These are phyloP conservation scores for Naganishia kalamii DNA, from an alignment of 768 basidiomycete genomes.

Conservation along the genomic window DNA sequence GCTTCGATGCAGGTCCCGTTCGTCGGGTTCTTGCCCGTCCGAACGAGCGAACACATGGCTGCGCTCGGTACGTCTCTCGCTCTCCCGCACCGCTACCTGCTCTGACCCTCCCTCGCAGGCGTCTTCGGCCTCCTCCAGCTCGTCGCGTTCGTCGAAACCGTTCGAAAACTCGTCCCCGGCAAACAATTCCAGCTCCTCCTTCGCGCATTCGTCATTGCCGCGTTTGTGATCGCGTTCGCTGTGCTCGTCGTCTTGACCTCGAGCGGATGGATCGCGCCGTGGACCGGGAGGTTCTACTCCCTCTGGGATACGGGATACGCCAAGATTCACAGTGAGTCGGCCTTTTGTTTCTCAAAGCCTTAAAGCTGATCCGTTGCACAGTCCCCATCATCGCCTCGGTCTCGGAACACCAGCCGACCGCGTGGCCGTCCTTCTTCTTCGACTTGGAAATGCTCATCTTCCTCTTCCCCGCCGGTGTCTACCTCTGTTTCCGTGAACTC, in stretches of 20 bases:
- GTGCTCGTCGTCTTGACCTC: slow-evolving; percentile 77
- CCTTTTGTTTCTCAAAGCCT: background rate
- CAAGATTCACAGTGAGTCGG: slow-evolving; percentile 65
- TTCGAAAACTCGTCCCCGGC: slow-evolving; percentile 79
- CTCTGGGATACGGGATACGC: slow-evolving; percentile 99
- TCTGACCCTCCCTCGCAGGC: slow-evolving; percentile 50
- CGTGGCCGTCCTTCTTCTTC: slow-evolving; percentile 99
- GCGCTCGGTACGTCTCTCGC: slow-evolving; percentile 64
- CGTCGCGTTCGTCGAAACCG: slow-evolving; percentile 83
- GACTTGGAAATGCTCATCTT: slow-evolving; percentile 96
- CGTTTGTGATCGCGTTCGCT: slow-evolving; percentile 64
- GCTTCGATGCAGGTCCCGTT: slow-evolving; percentile 99
- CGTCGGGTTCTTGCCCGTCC: slow-evolving; percentile 96
- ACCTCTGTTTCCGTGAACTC: slow-evolving; percentile 86
- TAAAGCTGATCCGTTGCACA: slow-evolving; percentile 13
- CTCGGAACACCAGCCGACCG: slow-evolving; percentile 97
- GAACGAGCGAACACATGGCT: slow-evolving; percentile 97
- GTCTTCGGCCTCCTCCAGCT: slow-evolving; percentile 96
- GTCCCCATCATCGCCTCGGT: slow-evolving; percentile 97
- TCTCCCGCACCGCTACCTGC: background rate
- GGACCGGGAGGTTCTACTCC: slow-evolving; percentile 99
- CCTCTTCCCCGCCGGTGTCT: slow-evolving; percentile 93
- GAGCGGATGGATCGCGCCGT: slow-evolving; percentile 92
- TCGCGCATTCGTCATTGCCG: slow-evolving; percentile 60
- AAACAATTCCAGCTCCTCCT: slow-evolving; percentile 86